phyloP scores from a whole-genome alignment of 495 filamentous ascomycete species.

The Elasticomyces elasticus region DNA sequence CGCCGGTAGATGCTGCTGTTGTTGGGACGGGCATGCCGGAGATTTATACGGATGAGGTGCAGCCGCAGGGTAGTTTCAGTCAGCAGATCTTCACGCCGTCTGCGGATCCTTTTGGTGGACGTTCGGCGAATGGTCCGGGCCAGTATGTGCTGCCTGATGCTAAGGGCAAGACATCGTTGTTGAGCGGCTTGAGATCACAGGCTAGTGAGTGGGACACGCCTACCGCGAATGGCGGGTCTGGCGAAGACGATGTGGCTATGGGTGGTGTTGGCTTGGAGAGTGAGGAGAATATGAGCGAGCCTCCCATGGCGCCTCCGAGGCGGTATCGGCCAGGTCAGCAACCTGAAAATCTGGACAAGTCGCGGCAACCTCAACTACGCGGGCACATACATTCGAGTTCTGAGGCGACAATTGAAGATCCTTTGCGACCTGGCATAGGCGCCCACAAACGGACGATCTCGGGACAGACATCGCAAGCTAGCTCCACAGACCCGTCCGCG shows the following conservation, averaged over 20 bases:
- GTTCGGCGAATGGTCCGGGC: background rate
- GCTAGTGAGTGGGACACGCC: conserved; percentile 28
- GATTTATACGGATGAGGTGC: conserved; percentile 15
- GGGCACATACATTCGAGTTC: conserved; percentile 9
- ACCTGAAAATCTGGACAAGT: conserved; percentile 32
- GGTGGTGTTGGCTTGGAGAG: conserved; percentile 26
- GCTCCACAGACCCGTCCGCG: conserved; percentile 48
- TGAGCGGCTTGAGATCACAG: background rate
- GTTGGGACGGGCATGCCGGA: conserved; percentile 1
- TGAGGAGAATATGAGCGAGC: conserved; percentile 30
- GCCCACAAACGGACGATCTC: conserved; percentile 80
- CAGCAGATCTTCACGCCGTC: conserved; percentile 29
- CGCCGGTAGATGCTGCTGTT: conserved; percentile 54
- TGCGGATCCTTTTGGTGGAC: conserved; percentile 30
- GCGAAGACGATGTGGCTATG: conserved; percentile 33
- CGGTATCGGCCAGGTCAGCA: conserved; percentile 33
- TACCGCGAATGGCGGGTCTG: conserved; percentile 22
- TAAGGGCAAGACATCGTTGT: conserved; percentile 4
- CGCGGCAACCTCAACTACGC: conserved; percentile 27
- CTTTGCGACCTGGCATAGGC: conserved; percentile 24
- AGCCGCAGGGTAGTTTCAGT: conserved; percentile 13
- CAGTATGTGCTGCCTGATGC: conserved; percentile 9
- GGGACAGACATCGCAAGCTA: conserved; percentile 60
- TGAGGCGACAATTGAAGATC: conserved; percentile 2
- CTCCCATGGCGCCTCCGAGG: conserved; percentile 57